Evolutionary conservation across 78 protist genomes (phyloP), one percentile per base, ranked within the genome.

Genomic region (Parvularia atlantis): DNA sequence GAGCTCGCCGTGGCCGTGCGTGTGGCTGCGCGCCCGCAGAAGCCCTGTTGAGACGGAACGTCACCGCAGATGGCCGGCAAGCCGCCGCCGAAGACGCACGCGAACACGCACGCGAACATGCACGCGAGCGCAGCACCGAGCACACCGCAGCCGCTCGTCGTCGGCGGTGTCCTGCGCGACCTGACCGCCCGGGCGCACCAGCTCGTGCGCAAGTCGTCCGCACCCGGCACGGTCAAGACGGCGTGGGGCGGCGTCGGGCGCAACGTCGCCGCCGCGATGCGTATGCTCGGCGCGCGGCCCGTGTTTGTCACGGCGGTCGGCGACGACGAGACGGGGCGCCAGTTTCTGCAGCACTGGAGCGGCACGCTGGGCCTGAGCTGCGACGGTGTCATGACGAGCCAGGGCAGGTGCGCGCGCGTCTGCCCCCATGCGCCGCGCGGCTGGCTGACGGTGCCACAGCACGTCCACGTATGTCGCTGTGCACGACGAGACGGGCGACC

Each of bases 171-270:
- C 22, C 75, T 82, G 0, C 39, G 76, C 22, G 78, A 71, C 50
- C 61, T 72, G 58, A 53, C 71, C 0, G 64, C 75, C 22, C 69
- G 60, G 52, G 56, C 46, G 9, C 54, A 61, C 61, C 78, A 69
- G 24, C 66, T 81, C n/a, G 40, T 39, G 36, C 11, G 56, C 53
- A 46, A 40, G 28, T 60, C 77, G 13, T 70, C 75, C 0, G 75
- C 75, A 28, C 78, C 79, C 0, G 82, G 78, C 41, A 5, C 36
- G 0, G 70, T 82, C 19, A 5, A n/a, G 19, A 26, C 61, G 35
- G 46, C 65, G 52, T 70, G 53, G 43, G 88, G 88, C 58, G 88
- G 88, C 33, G 88, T 83, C 1, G 88, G 73, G 9, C 60, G 82
- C 44, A 83, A 83, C 37, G 39, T 76, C 1, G 80, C 82, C n/a